Conservation (phyloP, 176 grass and related monocot species). For the Dendrocalamus sinicus region DNA sequence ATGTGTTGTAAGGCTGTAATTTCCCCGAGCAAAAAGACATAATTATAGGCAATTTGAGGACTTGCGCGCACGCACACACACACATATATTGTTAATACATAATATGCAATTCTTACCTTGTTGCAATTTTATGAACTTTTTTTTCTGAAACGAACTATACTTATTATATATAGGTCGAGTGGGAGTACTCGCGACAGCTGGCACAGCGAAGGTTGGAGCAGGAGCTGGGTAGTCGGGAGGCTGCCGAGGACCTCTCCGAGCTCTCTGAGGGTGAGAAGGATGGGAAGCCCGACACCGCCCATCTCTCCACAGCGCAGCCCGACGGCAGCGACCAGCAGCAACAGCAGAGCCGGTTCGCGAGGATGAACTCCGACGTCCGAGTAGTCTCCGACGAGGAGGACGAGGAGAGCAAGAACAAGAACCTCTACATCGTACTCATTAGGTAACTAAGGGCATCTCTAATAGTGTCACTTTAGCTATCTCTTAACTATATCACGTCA, state of each 20-base stretch:
- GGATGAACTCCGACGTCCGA: conserved; percentile 58
- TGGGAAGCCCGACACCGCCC: neutral
- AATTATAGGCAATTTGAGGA: too few relatives aligned
- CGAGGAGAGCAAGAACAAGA: conserved; percentile 35
- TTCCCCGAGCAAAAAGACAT: neutral
- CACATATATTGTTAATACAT: neutral
- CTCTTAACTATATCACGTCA: too few relatives aligned
- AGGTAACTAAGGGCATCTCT: conserved; percentile 43
- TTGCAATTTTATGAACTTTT: neutral
- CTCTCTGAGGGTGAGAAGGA: conserved; percentile 73
- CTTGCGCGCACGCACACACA: too few relatives aligned
- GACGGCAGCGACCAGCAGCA: neutral
- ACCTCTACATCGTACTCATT: conserved; percentile 88
- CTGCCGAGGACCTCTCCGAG: conserved; percentile 68
- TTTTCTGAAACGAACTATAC: neutral
- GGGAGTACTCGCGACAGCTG: conserved; percentile 50
- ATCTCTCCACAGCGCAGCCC: neutral
- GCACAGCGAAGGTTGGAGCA: conserved; percentile 49
- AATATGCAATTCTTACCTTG: neutral
- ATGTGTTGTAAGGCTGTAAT: neutral
- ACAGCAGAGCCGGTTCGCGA: conserved; percentile 16
- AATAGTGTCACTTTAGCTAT: too few relatives aligned
- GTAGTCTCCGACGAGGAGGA: conserved; percentile 67
- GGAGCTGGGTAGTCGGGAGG: conserved; percentile 64
- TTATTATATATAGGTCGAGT: conserved; percentile 44